Base-by-base conservation (phyloP, 345 rosid genomes). In the Jatropha curcas region DNA sequence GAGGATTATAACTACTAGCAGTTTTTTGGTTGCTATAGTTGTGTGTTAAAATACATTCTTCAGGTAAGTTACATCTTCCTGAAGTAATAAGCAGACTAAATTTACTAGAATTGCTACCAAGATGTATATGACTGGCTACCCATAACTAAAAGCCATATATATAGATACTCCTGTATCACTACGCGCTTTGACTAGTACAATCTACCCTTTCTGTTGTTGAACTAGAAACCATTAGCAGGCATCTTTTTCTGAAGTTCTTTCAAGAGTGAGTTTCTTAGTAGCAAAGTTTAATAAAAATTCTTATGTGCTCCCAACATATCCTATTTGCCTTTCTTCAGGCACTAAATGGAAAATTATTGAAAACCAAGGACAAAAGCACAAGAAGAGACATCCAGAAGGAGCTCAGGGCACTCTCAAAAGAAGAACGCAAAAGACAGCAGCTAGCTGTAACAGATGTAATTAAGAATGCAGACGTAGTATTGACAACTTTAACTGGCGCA, bases 371-470 rank as follows among this genome's bases (percentile, higher is more conserved):
- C 79, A 88, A 76, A 67, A 84, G 74, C 86, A 85, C 89, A n/a
- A 85, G 94, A 90, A 91, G 92, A 78, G 86, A 82, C 33, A 89
- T 92, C 60, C 98, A 89, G 75, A 95, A 83, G 86, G 99, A 92
- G 81, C 96, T 95, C 37, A 86, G 94, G 78, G 50, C 76, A 76
- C 87, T 95, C 56, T 86, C 94, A 62, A 92, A 89, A 78, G 99
- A 95, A 74, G 98, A 95, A 80, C 94, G 90, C 56, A 92, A 95
- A 79, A 91, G 98, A 78, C 98, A 95, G 86, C 98, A 91, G 80
- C 87, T 95, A 62, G 99, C 99, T 77, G 94, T 95, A 57, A 74
- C 82, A 7, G 99, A 95, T 67, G 99, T 92, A 71, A 83, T 95
- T 60, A 92, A 89, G 86, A 88, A 82, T 72, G 83, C 98, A 25